Base-by-base conservation (phyloP, 1,139 yeast species). In the Arxiozyma slooffiae region DNA sequence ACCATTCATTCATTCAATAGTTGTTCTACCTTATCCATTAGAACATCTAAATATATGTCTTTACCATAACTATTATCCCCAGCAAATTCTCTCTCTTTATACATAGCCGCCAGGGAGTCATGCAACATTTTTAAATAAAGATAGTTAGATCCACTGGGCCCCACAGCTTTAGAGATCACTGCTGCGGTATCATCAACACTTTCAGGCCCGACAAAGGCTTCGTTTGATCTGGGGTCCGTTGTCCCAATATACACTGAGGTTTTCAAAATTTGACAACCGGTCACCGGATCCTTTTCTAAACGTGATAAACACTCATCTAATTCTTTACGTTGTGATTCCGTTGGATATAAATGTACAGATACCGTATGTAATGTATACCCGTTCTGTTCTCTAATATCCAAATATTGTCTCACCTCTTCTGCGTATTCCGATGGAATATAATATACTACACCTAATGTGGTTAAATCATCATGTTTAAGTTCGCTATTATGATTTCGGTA, bases 131-230 rank as follows among this genome's bases (percentile, higher is more conserved):
- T 64, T 54, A 90, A 68, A 62, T 90, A 90, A 61, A 86, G 95
- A 46, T 71, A 67, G 63, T 90, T 90, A 21, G 74, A 73, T 0
- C 97, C 97, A 60, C 94, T 83, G 7, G 95, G 95, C 0, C 97
- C 97, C 4, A 60, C 61, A 20, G 85, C 72, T 0, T 59, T 57
- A 20, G 72, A 69, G 24, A 90, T 87, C 11, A 78, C 75, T 8
- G 59, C 54, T 0, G 95, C 95, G 0, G 96, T 82, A 0, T 67
- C 67, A 4, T 66, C 66, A 0, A 79, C 61, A 1, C 70, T 66
- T 58, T 87, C 96, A 0, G 95, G 94, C 0, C 97, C 97, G 1
- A 87, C 74, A 64, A 88, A 90, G 7, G 95, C 86, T 50, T 74
- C 83, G 60, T 89, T 89, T 18, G 79, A 84, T 7, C 21, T 11